Percentiles rank a stretch among this genome's conserved stretches.
Conservation (phyloP, 306 rosid species). For the Citrullus colocynthis region DNA sequence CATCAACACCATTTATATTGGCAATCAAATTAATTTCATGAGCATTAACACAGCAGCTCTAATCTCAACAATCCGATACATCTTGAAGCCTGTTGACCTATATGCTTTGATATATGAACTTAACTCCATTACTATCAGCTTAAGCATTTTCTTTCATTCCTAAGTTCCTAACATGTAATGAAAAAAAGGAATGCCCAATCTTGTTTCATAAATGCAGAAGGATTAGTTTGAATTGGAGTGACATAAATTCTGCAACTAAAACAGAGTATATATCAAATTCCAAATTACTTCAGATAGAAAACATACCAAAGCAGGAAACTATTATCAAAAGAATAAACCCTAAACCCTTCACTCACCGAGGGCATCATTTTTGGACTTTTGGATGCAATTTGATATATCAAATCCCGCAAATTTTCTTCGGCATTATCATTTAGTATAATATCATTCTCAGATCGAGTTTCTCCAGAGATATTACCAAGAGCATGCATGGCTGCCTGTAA, state of each 20-base stretch:
- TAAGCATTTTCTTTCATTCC: not conserved
- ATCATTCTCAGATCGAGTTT: constrained; percentile 44
- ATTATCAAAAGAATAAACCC: constrained; percentile 8
- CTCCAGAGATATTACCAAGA: constrained; percentile 71
- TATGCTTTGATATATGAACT: not conserved
- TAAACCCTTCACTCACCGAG: constrained; percentile 38
- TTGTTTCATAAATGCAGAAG: not conserved
- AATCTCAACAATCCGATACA: not conserved
- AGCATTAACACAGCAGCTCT: not conserved
- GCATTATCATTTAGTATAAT: constrained; percentile 43
- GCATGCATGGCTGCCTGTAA: constrained; percentile 77
- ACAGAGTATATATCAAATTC: not conserved
- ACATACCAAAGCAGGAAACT: not conserved
- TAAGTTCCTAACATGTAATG: not conserved
- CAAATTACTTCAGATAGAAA: not conserved
- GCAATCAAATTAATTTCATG: not conserved
- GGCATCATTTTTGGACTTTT: constrained; percentile 66
- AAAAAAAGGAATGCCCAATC: not conserved
- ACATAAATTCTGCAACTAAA: not conserved
- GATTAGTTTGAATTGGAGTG: constrained; percentile 1
- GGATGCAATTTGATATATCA: constrained; percentile 55
- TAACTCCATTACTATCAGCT: not conserved
- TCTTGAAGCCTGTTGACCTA: not conserved
- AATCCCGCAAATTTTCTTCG: constrained; percentile 52
- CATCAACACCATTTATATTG: not conserved